Conservation (phyloP, 495 filamentous ascomycete species). For the Gamarada debralockiae region DNA sequence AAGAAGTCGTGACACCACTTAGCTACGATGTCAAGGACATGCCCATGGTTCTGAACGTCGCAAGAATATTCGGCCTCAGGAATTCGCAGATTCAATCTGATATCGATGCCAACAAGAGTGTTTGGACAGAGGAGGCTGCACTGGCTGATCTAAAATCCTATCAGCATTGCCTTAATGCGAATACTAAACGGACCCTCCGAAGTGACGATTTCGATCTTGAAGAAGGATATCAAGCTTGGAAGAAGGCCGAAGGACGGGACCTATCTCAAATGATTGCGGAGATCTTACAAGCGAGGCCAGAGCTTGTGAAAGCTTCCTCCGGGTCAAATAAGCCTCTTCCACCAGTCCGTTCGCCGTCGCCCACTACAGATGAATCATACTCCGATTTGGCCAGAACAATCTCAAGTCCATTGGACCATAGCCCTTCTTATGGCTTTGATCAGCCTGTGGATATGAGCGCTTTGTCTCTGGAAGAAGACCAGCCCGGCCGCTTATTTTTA, state of each 20-base stretch:
- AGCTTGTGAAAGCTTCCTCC: slow-evolving; percentile 60
- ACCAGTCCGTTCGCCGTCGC: slow-evolving; percentile 30
- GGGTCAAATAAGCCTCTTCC: slow-evolving; percentile 40
- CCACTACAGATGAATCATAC: slow-evolving; percentile 46
- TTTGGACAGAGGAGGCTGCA: slow-evolving; percentile 90
- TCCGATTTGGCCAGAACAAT: slow-evolving; percentile 55
- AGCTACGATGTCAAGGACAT: slow-evolving; percentile 96
- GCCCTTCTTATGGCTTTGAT: slow-evolving; percentile 62
- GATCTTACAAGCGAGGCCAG: slow-evolving; percentile 81
- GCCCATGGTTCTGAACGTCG: slow-evolving; percentile 84
- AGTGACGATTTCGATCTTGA: slow-evolving; percentile 88
- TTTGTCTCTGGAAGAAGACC: slow-evolving; percentile 59
- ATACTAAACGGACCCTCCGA: slow-evolving; percentile 72
- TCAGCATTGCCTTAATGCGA: slow-evolving; percentile 74
- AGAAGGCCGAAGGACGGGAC: slow-evolving; percentile 74
- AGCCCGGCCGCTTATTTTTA: slow-evolving; percentile 22
- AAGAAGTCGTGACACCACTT: slow-evolving; percentile 75
- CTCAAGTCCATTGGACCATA: slow-evolving; percentile 26
- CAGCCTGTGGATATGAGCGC: slow-evolving; percentile 73
- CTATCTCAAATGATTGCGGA: slow-evolving; percentile 89
- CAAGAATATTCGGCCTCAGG: slow-evolving; percentile 75
- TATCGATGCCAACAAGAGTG: slow-evolving; percentile 71
- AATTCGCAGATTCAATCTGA: slow-evolving; percentile 76
- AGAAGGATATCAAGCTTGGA: slow-evolving; percentile 88
- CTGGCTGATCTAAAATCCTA: slow-evolving; percentile 90